Conservation (phyloP, 2,329 filamentous ascomycete genomes). For the Hyphodiscus sp. region DNA sequence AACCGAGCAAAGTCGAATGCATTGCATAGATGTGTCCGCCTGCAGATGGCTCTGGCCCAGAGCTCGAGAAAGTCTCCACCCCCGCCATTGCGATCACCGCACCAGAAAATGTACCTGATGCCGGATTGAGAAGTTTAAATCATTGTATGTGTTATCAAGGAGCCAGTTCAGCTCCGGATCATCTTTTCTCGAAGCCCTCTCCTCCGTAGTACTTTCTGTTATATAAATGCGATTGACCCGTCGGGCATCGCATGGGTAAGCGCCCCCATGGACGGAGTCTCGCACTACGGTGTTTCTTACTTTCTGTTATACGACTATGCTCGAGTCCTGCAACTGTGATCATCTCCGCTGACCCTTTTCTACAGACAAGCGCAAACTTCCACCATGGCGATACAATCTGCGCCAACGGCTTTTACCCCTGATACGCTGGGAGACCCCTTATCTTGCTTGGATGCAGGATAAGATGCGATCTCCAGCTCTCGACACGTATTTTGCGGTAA, state of each 20-base stretch:
- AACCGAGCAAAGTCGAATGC: slow-evolving; percentile 15
- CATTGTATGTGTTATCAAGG: slow-evolving; percentile 51
- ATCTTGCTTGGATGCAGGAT: slow-evolving; percentile 81
- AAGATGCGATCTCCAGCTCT: slow-evolving; percentile 73
- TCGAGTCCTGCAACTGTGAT: not conserved
- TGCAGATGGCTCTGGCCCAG: slow-evolving; percentile 27
- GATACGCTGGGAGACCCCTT: slow-evolving; percentile 90
- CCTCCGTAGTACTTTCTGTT: not conserved
- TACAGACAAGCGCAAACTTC: slow-evolving; percentile 74
- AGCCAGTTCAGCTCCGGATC: too few relatives aligned
- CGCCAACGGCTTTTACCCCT: slow-evolving; percentile 79
- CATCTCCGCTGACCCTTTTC: not conserved
- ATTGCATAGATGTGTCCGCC: slow-evolving; percentile 31
- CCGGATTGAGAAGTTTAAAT: slow-evolving; percentile 73
- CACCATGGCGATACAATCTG: slow-evolving; percentile 79
- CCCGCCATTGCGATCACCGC: slow-evolving; percentile 22
- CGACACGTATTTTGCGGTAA: slow-evolving; percentile 95
- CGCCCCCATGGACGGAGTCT: not conserved
- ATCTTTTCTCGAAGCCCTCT: not conserved
- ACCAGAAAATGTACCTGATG: slow-evolving; percentile 47
- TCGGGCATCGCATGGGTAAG: not conserved
- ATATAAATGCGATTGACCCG: not conserved
- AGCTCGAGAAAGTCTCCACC: slow-evolving; percentile 26
- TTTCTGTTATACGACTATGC: not conserved
- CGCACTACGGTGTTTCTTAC: not conserved